Evolutionary conservation across 805 yeast genomes (phyloP).

Genomic region (Saccharomycopsis fermentans): DNA sequence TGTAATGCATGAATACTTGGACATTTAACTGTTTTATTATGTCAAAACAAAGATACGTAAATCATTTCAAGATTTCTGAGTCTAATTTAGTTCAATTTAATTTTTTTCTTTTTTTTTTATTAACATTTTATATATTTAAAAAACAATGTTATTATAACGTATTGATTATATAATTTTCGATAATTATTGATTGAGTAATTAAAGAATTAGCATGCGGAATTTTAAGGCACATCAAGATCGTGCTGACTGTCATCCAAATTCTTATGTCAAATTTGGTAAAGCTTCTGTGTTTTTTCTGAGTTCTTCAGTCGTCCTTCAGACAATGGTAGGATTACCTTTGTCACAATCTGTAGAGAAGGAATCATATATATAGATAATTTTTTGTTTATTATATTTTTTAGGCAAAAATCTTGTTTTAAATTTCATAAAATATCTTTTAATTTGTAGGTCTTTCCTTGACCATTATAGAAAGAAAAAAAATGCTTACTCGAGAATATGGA

Average conservation of each 20-base stretch:
- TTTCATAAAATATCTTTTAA: no score
- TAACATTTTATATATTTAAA: background rate
- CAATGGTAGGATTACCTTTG: no score
- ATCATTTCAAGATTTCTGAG: no score
- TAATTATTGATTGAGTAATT: background rate
- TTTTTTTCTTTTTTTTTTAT: background rate
- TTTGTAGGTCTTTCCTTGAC: background rate
- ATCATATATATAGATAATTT: no score
- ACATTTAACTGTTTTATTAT: background rate
- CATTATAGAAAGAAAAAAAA: background rate
- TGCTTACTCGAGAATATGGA: conserved; percentile 17
- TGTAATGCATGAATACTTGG: no score
- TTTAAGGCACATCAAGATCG: background rate
- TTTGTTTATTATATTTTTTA: no score
- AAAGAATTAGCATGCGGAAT: background rate
- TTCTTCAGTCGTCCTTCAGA: no score
- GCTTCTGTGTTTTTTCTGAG: no score
- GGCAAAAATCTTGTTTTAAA: no score
- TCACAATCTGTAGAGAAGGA: no score
- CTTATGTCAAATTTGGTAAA: background rate
- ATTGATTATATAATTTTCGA: background rate
- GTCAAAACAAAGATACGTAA: no score
- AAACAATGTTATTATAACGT: background rate
- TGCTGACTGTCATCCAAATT: background rate
- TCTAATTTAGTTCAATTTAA: no score